A percentile compares a stretch with the other conserved stretches of the same genome.
These are phyloP conservation scores for Boletus vermiculosoides DNA, from an alignment of 768 basidiomycete genomes.

Conservation along the genomic window DNA sequence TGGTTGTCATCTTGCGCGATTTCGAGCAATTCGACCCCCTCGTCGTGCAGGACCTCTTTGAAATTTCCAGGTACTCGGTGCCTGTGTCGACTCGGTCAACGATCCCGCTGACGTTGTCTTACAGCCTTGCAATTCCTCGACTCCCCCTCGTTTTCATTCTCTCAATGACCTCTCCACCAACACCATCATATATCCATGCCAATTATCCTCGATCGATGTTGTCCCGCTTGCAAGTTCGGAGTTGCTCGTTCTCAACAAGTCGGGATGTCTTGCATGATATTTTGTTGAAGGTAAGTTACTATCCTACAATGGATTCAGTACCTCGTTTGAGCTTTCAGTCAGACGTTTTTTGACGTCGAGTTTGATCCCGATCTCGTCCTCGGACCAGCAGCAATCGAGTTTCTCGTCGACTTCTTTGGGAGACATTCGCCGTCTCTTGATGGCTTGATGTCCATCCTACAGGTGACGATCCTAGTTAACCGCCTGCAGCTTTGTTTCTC, in stretches of 20 bases:
- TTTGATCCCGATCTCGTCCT: conserved; percentile 62
- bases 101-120: not conserved
- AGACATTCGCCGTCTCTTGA: conserved; percentile 60
- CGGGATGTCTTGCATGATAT: conserved; percentile 50
- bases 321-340: not conserved
- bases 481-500: not conserved
- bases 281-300: conserved; percentile 47
- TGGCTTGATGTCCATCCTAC: conserved; percentile 54
- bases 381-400: conserved; percentile 56
- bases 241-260: conserved; percentile 51
- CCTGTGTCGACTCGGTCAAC: not conserved
- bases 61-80: conserved; percentile 60
- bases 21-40: conserved; percentile 68
- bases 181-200: conserved; percentile 55
- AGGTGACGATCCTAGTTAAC: conserved; percentile 40
- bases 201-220: conserved; percentile 61
- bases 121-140: conserved; percentile 49
- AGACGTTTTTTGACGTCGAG: conserved; percentile 64
- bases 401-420: conserved; percentile 54
- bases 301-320: not conserved
- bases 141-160: conserved; percentile 68
- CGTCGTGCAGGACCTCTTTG: conserved; percentile 66
- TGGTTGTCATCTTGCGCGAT: conserved; percentile 66
- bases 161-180: conserved; percentile 54
- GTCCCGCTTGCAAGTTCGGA: conserved; percentile 53